Evolutionary conservation across 73 alveolate species (phyloP), one percentile per base, ranked within the genome.

Genomic region (Stentor roeselii): DNA sequence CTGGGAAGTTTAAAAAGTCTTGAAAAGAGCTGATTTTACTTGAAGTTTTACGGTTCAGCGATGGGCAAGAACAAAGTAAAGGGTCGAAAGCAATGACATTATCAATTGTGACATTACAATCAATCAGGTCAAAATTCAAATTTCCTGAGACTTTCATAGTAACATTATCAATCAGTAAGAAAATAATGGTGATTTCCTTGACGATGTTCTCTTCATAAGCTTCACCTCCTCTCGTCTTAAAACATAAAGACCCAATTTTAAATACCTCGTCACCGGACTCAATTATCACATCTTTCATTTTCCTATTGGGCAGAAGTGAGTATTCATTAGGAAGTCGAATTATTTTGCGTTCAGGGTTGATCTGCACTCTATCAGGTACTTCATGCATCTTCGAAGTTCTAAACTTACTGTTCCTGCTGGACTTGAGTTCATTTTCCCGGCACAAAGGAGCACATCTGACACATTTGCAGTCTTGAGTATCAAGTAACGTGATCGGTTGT

Each of bases 211-310:
- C 42, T 2, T 67, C 80, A 34, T 30, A 67, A 27, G 80, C 42
- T 1, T 67, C 80, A 67, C 34, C 41, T 21, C 0, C 21, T 30
- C 37, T 36, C 15, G 21, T 67, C 34, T 67, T 67, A 67, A 27
- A 67, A 2, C 80, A 21, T 2, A 67, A 21, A 0, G 80, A 0
- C 80, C 80, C 80, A 67, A 67, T 34, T 1, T 32, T 67, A 32
- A 21, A 67, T 21, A 67, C 37, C 34, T 67, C 80, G 21, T 67
- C 80, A 67, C 80, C 80, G 34, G 21, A 67, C 34, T 67, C 80
- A 1, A 67, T 67, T 15, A 40, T 40, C 2, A 32, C 34, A 32
- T 67, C 80, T 30, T 40, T n/a, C 80, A 67, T 67, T 67, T 67
- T 67, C 14, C n/a, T 67, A 0, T 14, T 21, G 37, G 80, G 80